Percentiles rank a stretch among this genome's conserved stretches.
These are phyloP conservation scores for Pichia sp. DNA, from an alignment of 1,139 yeast genomes.

Conservation along the genomic window DNA sequence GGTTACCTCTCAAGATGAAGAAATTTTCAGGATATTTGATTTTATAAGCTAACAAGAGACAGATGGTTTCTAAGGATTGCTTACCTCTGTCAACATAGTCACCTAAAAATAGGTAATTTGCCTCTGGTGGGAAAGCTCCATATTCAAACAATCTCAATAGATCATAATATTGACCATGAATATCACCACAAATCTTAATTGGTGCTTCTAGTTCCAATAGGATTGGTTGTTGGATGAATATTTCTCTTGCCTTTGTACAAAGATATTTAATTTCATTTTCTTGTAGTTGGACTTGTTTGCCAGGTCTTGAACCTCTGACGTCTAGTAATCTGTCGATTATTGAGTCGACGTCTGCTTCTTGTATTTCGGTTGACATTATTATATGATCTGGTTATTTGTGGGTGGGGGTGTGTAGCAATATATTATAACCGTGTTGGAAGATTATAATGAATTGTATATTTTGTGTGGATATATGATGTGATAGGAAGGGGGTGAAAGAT, in stretches of 20 bases:
- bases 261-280: conserved; percentile 93
- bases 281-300: conserved; percentile 88
- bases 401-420: conserved; percentile 1
- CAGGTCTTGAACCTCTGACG: conserved; percentile 97
- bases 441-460: background rate
- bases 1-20: conserved; percentile 86
- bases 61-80: conserved; percentile 91
- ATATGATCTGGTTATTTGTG: background rate
- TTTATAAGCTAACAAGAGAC: conserved; percentile 87
- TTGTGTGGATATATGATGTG: background rate
- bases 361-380: conserved; percentile 42
- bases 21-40: conserved; percentile 97
- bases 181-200: conserved; percentile 84
- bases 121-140: conserved; percentile 99
- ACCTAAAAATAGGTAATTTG: conserved; percentile 89
- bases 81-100: conserved; percentile 98
- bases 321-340: conserved; percentile 94
- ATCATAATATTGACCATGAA: conserved; percentile 97
- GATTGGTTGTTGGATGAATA: conserved; percentile 95
- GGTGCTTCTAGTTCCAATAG: conserved; percentile 95
- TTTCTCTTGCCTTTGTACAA: conserved; percentile 96
- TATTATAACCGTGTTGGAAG: background rate
- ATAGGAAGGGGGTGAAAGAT: background rate
- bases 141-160: conserved; percentile 90
- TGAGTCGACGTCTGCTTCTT: conserved; percentile 94